Evolutionary conservation across 1,139 yeast genomes (phyloP), one percentile per base, ranked within the genome.

Genomic region (Hyphopichia khmerensis): DNA sequence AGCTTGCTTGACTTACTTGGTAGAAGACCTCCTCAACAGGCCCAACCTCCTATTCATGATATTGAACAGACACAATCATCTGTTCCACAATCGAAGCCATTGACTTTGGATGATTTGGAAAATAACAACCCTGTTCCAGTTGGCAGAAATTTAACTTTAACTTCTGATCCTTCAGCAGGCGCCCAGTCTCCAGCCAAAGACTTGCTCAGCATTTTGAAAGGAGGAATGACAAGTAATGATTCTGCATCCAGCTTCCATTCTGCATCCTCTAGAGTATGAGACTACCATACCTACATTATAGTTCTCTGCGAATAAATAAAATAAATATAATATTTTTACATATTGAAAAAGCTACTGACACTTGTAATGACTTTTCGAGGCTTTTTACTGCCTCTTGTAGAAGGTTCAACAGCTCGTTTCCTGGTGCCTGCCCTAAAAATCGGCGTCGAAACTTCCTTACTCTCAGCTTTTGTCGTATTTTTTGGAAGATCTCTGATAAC

Each of bases 1-100:
- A 50, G 48, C 40, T 43, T 55, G 26, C 43, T 55, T 19, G 47
- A 50, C 27, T 41, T 55, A 33, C 46, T 55, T 14, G 52, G 49
- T 5, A 47, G 48, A 39, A 43, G 40, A 15, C 47, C 48, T 4
- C 49, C 49, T 14, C 36, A 32, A 10, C 38, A 36, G 24, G 35
- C 32, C 35, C 17, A 19, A 14, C 46, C 48, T 3, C 48, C 48
- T n/a, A 21, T 21, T 21, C 5, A 21, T 21, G 8, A 5, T 21
- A 16, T n/a, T 5, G 18, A 11, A n/a, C 33, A 30, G 17, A 13
- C 19, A 32, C 10, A 35, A n/a, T 33, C 33, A 36, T 17, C 36
- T 23, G 31, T 36, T n/a, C 15, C 3, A 16, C 33, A 35, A n/a
- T 29, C 33, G 30, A 40, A 34, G 26, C 36, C 43, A 16, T 38